Evolutionary conservation across 2,329 filamentous ascomycete genomes (phyloP).

Genomic region (Neocucurbitaria cava): DNA sequence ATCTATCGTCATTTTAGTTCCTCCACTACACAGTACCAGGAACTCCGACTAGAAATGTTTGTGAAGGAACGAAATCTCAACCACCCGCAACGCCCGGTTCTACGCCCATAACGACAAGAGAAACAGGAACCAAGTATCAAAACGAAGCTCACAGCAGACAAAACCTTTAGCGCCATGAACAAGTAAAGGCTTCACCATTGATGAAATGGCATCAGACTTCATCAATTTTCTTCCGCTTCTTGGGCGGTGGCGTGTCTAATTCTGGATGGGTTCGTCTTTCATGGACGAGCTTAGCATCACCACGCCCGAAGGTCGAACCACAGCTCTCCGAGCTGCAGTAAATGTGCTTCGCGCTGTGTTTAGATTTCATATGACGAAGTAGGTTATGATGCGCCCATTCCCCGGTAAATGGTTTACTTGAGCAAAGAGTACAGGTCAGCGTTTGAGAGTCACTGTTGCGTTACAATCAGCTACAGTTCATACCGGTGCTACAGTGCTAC

Average conservation of each 20-base stretch:
- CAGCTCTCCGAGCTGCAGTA: constrained; percentile 1
- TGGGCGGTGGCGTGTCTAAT: constrained; percentile 4
- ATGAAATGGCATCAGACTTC: background rate
- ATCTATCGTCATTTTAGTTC: background rate
- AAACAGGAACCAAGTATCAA: background rate
- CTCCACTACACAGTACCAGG: background rate
- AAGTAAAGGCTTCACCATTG: background rate
- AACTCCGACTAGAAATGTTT: background rate
- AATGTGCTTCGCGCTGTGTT: constrained; percentile 2
- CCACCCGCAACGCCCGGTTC: background rate
- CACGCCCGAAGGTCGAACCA: constrained; percentile 1
- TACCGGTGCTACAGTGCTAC: background rate
- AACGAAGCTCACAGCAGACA: background rate
- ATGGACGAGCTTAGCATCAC: constrained; percentile 7
- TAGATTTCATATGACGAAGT: constrained; percentile 4
- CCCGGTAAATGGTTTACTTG: constrained; percentile 2
- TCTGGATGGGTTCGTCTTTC: constrained; percentile 9
- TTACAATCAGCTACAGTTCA: background rate
- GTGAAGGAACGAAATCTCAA: background rate
- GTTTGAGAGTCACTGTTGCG: background rate
- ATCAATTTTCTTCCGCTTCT: constrained; percentile 4
- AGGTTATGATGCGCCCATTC: constrained; percentile 4
- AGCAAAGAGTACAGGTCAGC: constrained; percentile 1
- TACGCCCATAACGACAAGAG: background rate
- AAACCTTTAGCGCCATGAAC: background rate